Percentiles rank a stretch among this genome's conserved stretches.
phyloP scores from a whole-genome alignment of 2,329 filamentous ascomycete species.

The Chaetothyriales sp. region DNA sequence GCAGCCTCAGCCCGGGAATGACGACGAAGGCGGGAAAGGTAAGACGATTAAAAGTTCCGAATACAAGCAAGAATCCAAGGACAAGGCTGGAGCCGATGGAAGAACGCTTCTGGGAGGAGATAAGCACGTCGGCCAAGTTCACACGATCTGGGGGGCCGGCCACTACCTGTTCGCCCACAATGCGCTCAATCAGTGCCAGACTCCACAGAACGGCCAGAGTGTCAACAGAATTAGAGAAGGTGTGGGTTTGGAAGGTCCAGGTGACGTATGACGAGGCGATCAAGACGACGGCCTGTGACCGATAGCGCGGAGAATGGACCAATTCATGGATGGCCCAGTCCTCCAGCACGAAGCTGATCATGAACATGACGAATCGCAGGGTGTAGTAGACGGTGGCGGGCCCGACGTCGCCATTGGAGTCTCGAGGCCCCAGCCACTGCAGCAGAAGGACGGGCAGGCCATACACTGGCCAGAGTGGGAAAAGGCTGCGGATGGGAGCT shows the following conservation, averaged over 20 bases:
- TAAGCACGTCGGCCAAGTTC: slow-evolving; percentile 16
- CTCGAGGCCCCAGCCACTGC: slow-evolving; percentile 82
- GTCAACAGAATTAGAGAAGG: slow-evolving; percentile 95
- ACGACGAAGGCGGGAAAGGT: slow-evolving; percentile 90
- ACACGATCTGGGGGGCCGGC: slow-evolving; percentile 5
- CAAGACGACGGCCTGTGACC: slow-evolving; percentile 62
- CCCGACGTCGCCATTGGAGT: slow-evolving; percentile 62
- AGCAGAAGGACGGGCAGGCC: slow-evolving; percentile 85
- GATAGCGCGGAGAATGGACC: slow-evolving; percentile 57
- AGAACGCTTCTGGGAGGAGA: slow-evolving; percentile 48
- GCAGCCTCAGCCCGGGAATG: slow-evolving; percentile 65
- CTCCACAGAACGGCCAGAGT: slow-evolving; percentile 88
- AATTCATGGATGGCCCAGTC: slow-evolving; percentile 96
- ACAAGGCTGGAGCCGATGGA: slow-evolving; percentile 63
- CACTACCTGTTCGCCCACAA: slow-evolving; percentile 64
- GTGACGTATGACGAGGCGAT: slow-evolving; percentile 96
- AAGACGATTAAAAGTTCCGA: slow-evolving; percentile 90
- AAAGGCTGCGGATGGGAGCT: slow-evolving; percentile 83
- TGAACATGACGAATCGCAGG: slow-evolving; percentile 79
- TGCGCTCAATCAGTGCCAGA: slow-evolving; percentile 77
- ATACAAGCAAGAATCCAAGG: slow-evolving; percentile 66
- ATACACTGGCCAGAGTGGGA: slow-evolving; percentile 91
- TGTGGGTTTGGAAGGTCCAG: slow-evolving; percentile 97
- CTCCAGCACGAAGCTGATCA: slow-evolving; percentile 87
- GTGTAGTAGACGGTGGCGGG: slow-evolving; percentile 85